Percentiles rank a stretch among this genome's conserved stretches.
These are phyloP conservation scores for Chaetomiaceae sp. DNA, from an alignment of 2,329 filamentous ascomycete species.

Conservation along the genomic window DNA sequence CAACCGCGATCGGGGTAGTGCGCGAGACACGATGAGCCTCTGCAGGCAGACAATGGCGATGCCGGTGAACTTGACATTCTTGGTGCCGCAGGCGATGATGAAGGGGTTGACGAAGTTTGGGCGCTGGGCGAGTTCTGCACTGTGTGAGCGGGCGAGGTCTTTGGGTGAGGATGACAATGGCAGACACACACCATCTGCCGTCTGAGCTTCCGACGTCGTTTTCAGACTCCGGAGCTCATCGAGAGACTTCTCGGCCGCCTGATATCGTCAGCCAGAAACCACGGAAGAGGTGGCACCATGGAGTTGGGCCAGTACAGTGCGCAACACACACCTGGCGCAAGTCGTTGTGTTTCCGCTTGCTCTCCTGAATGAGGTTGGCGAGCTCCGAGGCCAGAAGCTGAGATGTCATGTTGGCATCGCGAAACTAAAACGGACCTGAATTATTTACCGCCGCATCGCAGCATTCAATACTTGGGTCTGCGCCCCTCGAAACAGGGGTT, in stretches of 20 bases:
- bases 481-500: too few species aligned
- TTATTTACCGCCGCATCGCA: neutral
- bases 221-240: conserved; percentile 79
- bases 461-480: too few species aligned
- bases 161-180: conserved; percentile 25
- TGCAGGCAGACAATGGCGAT: conserved; percentile 88
- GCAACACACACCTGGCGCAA: conserved; percentile 64
- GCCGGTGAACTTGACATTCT: conserved; percentile 82
- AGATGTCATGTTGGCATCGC: conserved; percentile 67
- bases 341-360: conserved; percentile 90
- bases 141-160: neutral
- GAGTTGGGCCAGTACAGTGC: too few species aligned
- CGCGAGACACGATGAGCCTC: conserved; percentile 76
- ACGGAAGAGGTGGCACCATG: too few species aligned
- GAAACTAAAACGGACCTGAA: neutral
- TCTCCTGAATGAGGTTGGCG: conserved; percentile 87
- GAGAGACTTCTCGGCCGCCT: conserved; percentile 91
- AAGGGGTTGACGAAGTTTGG: conserved; percentile 89
- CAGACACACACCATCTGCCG: conserved; percentile 58
- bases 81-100: conserved; percentile 84
- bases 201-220: conserved; percentile 69
- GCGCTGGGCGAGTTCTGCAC: conserved; percentile 72
- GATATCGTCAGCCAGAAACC: neutral
- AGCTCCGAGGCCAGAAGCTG: conserved; percentile 86
- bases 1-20: conserved; percentile 72